Percentiles rank a stretch among this genome's conserved stretches.
Conservation (phyloP, 768 basidiomycete genomes). For the Agrocybe chaxingu region DNA sequence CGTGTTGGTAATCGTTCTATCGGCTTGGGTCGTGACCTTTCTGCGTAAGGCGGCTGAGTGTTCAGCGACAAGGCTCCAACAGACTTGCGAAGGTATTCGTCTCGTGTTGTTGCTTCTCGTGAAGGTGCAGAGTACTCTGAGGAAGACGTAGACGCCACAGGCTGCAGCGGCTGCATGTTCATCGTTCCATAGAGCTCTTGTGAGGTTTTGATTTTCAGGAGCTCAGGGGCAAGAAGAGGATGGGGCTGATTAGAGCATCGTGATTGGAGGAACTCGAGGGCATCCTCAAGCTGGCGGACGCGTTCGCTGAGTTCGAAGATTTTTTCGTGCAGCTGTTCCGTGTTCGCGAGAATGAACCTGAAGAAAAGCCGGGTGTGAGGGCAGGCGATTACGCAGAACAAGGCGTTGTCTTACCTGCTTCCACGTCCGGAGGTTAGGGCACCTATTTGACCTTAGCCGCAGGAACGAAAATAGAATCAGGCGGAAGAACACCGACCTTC, state of each 20-base stretch:
- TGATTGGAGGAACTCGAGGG: slow-evolving; percentile 43
- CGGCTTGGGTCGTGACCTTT: slow-evolving; percentile 15
- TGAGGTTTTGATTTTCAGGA: slow-evolving; percentile 62
- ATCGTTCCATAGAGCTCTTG: slow-evolving; percentile 53
- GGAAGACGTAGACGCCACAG: slow-evolving; percentile 1
- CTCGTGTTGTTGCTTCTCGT: slow-evolving; percentile 2
- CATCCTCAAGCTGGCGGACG: slow-evolving; percentile 63
- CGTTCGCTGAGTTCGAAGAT: slow-evolving; percentile 60
- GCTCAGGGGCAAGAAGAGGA: slow-evolving; percentile 55
- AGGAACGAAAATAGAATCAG: slow-evolving; percentile 9
- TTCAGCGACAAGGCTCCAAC: slow-evolving; percentile 22
- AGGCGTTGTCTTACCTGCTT: slow-evolving; percentile 44
- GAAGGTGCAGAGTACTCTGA: slow-evolving; percentile 1
- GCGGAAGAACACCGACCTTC: slow-evolving; percentile 36
- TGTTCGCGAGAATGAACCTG: slow-evolving; percentile 68
- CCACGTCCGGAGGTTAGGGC: slow-evolving; percentile 61
- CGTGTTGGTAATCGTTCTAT: slow-evolving; percentile 9
- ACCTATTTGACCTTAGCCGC: slow-evolving; percentile 29
- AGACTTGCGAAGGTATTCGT: slow-evolving; percentile 22
- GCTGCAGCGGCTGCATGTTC: not conserved
- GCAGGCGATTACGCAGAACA: slow-evolving; percentile 6
- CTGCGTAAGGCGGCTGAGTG: slow-evolving; percentile 20
- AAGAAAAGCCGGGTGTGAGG: slow-evolving; percentile 5
- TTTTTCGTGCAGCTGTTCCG: slow-evolving; percentile 63
- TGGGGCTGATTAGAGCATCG: slow-evolving; percentile 40